A percentile compares a stretch with the other conserved stretches of the same genome.
phyloP scores from a whole-genome alignment of 805 yeast genomes.

The Maudiozyma barnettii region DNA sequence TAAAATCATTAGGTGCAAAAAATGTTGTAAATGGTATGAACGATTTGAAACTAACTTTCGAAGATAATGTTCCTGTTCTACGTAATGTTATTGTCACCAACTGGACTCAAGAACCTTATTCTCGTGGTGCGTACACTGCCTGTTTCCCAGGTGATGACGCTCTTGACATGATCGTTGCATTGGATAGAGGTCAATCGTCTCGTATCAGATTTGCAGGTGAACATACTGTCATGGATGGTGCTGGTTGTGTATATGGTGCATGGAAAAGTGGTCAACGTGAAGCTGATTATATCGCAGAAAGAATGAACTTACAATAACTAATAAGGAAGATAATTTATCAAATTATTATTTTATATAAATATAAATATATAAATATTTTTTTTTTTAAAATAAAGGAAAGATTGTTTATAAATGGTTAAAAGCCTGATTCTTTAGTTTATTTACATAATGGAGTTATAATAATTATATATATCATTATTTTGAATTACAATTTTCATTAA shows the following conservation, averaged over 20 bases:
- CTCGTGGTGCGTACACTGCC: slow-evolving; percentile 77
- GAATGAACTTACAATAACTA: neutral
- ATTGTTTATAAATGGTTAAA: neutral
- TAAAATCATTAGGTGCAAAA: slow-evolving; percentile 10
- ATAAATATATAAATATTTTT: too few relatives aligned
- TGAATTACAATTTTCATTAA: neutral
- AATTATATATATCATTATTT: neutral
- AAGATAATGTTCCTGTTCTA: slow-evolving; percentile 28
- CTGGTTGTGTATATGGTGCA: slow-evolving; percentile 91
- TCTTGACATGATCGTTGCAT: slow-evolving; percentile 47
- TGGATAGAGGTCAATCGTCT: slow-evolving; percentile 47
- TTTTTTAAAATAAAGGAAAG: neutral
- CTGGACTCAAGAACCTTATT: slow-evolving; percentile 76
- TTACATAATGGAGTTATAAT: neutral
- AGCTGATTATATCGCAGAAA: slow-evolving; percentile 32
- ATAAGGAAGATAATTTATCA: too few relatives aligned
- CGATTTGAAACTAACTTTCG: neutral
- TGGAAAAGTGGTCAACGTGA: slow-evolving; percentile 65
- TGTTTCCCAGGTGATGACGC: slow-evolving; percentile 64
- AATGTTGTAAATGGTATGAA: slow-evolving; percentile 6
- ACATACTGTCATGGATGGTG: slow-evolving; percentile 76
- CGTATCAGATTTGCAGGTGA: slow-evolving; percentile 80
- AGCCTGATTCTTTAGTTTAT: neutral
- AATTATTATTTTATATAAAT: too few relatives aligned
- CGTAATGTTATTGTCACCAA: slow-evolving; percentile 41